Percentiles rank a stretch among this genome's conserved stretches.
These are phyloP conservation scores for Hirsutella rhossiliensis DNA, from an alignment of 2,329 filamentous ascomycete genomes.

Conservation along the genomic window DNA sequence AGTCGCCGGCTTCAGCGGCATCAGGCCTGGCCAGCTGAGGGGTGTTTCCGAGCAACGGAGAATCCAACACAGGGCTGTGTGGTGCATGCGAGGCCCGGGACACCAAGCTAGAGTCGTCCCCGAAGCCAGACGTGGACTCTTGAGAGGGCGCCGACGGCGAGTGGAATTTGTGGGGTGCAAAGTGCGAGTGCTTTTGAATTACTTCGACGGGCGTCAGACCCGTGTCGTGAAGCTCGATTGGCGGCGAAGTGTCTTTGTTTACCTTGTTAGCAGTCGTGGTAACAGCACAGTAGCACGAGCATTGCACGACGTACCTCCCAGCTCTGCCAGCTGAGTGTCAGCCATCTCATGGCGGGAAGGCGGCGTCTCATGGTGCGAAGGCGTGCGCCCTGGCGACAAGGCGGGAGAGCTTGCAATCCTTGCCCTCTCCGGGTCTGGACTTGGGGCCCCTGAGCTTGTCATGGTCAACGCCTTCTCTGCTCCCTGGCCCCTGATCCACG, in stretches of 20 bases:
- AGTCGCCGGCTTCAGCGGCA: neutral
- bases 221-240: constrained; percentile 32
- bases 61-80: constrained; percentile 3
- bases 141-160: constrained; percentile 7
- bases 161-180: constrained; percentile 7
- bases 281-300: neutral
- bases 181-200: constrained; percentile 20
- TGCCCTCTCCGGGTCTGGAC: constrained; percentile 26
- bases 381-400: neutral
- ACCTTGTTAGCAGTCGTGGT: neutral
- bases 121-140: constrained; percentile 10
- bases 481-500: constrained; percentile 37
- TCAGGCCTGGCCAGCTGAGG: neutral
- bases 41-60: constrained; percentile 1
- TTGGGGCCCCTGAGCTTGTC: constrained; percentile 29
- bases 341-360: constrained; percentile 26
- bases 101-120: constrained; percentile 14
- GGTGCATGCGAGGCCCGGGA: constrained; percentile 14
- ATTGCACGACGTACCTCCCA: constrained; percentile 26
- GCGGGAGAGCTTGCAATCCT: constrained; percentile 13
- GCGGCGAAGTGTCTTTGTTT: constrained; percentile 29
- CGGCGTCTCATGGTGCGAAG: neutral
- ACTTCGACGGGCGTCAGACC: constrained; percentile 26
- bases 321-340: constrained; percentile 31
- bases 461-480: constrained; percentile 31